Conservation (phyloP, 1,139 yeast genomes). For the Debaryomycetaceae sp. region DNA sequence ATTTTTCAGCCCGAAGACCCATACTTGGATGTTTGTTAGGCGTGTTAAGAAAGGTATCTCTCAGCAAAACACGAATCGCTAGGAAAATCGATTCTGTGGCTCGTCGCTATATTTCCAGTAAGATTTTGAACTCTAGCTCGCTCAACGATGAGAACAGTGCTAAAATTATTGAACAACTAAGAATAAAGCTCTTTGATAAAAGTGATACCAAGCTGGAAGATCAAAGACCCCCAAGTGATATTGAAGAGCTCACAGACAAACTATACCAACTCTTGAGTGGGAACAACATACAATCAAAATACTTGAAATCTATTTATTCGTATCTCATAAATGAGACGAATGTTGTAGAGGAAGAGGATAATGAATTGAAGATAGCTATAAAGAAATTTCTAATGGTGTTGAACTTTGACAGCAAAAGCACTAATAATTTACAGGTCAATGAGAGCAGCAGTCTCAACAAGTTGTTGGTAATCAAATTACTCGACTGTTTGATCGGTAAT, state of each 20-base stretch:
- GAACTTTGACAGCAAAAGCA: slow-evolving; percentile 11
- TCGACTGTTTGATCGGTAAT: slow-evolving; percentile 28
- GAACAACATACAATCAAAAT: background rate
- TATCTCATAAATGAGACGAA: slow-evolving; percentile 1
- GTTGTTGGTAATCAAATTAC: slow-evolving; percentile 25
- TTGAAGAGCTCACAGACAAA: slow-evolving; percentile 13
- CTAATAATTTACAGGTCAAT: slow-evolving; percentile 7
- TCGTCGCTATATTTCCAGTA: slow-evolving; percentile 13
- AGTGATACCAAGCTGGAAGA: slow-evolving; percentile 6
- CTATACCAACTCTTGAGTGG: slow-evolving; percentile 12
- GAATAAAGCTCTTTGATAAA: slow-evolving; percentile 19
- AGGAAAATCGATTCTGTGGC: slow-evolving; percentile 17
- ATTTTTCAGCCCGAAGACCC: slow-evolving; percentile 28
- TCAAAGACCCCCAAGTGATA: slow-evolving; percentile 3
- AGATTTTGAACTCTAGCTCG: slow-evolving; percentile 11
- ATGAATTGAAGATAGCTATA: slow-evolving; percentile 15
- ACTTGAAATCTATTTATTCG: background rate
- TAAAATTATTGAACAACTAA: slow-evolving; percentile 15
- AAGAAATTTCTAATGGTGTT: slow-evolving; percentile 19
- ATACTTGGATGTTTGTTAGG: slow-evolving; percentile 17
- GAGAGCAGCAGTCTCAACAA: slow-evolving; percentile 23
- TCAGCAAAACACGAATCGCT: slow-evolving; percentile 11
- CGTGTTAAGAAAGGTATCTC: slow-evolving; percentile 11
- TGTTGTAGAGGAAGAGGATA: slow-evolving; percentile 15
- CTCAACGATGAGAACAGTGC: slow-evolving; percentile 19